Evolutionary conservation across 1,139 yeast species (phyloP).

Genomic region (Candida sp.): DNA sequence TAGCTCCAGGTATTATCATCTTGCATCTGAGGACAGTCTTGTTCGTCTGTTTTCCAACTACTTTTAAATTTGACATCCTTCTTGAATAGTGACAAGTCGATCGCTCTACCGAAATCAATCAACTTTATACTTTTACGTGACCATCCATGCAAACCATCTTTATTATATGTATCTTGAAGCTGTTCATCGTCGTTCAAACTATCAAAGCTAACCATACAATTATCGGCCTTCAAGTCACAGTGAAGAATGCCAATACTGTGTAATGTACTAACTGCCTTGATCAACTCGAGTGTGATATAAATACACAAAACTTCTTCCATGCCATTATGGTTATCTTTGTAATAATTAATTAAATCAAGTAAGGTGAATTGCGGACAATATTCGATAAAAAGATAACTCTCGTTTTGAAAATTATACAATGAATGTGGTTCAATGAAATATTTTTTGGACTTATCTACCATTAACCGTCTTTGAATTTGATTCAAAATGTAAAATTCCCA

Average conservation of each 20-base stretch:
- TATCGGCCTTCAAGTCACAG: conserved; percentile 85
- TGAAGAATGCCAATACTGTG: conserved; percentile 71
- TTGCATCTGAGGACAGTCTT: conserved; percentile 77
- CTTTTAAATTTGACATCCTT: conserved; percentile 52
- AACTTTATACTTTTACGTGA: conserved; percentile 53
- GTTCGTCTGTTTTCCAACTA: conserved; percentile 64
- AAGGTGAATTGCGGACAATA: conserved; percentile 74
- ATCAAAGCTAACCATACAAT: conserved; percentile 71
- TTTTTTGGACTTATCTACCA: conserved; percentile 7
- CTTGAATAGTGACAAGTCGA: conserved; percentile 60
- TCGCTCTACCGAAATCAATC: conserved; percentile 83
- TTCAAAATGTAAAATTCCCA: conserved; percentile 83
- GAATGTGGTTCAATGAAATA: conserved; percentile 44
- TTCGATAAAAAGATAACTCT: conserved; percentile 69
- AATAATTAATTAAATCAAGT: conserved; percentile 63
- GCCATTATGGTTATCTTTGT: conserved; percentile 23
- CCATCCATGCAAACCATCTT: conserved; percentile 47
- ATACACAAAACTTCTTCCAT: conserved; percentile 64
- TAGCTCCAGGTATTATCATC: conserved; percentile 65
- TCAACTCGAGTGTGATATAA: conserved; percentile 60
- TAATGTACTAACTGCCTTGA: conserved; percentile 57
- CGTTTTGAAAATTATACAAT: conserved; percentile 62
- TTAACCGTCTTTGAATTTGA: conserved; percentile 45
- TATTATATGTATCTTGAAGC: conserved; percentile 23
- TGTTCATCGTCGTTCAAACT: conserved; percentile 11